Percentiles rank a stretch among this genome's conserved stretches.
Evolutionary conservation across 1,284 basidiomycete genomes (phyloP).

Genomic region (Trichosporon ovoides): DNA sequence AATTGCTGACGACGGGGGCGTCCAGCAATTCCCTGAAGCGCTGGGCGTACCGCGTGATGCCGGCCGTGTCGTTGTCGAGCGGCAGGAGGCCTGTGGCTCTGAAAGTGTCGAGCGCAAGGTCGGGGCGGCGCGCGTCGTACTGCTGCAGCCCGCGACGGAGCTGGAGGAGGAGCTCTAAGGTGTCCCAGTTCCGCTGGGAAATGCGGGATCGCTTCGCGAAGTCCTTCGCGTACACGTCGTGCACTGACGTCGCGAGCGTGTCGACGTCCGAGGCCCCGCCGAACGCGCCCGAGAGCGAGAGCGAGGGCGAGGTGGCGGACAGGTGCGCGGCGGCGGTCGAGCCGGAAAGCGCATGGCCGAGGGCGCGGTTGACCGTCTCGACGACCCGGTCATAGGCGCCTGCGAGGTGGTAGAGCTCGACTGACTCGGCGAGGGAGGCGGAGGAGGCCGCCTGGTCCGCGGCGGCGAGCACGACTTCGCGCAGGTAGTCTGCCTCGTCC

Average conservation of each 20-base stretch:
- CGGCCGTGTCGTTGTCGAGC: slow-evolving; percentile 74
- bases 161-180: slow-evolving; percentile 61
- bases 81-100: slow-evolving; percentile 86
- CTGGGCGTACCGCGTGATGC: slow-evolving; percentile 80
- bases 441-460: slow-evolving; percentile 67
- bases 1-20: slow-evolving; percentile 74
- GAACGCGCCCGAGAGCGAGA: slow-evolving; percentile 35
- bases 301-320: no score
- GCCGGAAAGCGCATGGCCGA: slow-evolving; percentile 76
- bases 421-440: slow-evolving; percentile 75
- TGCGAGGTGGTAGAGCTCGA: slow-evolving; percentile 92
- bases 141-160: slow-evolving; percentile 77
- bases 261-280: slow-evolving; percentile 57
- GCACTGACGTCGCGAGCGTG: slow-evolving; percentile 71
- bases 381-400: slow-evolving; percentile 87
- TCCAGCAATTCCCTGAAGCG: slow-evolving; percentile 82
- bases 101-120: slow-evolving; percentile 79
- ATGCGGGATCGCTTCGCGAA: slow-evolving; percentile 70
- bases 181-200: slow-evolving; percentile 65
- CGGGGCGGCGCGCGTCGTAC: slow-evolving; percentile 66
- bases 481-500: slow-evolving; percentile 68
- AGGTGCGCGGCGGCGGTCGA: no score
- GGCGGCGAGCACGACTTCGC: slow-evolving; percentile 74
- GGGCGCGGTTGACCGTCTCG: slow-evolving; percentile 75
- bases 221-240: slow-evolving; percentile 79